phyloP scores from a whole-genome alignment of 2,329 filamentous ascomycete species.

The Aspergillus sojae region DNA sequence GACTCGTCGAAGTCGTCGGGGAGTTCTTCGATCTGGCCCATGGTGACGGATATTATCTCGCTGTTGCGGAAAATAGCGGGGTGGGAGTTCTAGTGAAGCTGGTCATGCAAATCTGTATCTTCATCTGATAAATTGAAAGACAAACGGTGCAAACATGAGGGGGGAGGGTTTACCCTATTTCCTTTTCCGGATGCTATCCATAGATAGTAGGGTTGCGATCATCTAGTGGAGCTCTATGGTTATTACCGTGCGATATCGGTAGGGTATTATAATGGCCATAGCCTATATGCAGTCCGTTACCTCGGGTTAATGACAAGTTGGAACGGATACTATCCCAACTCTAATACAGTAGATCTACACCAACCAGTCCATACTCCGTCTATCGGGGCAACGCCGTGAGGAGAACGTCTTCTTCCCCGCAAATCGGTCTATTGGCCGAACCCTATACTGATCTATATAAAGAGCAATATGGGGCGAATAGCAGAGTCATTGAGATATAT shows the following conservation, averaged over 20 bases:
- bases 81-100: neutral
- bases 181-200: conserved; percentile 4
- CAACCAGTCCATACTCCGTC: neutral
- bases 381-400: conserved; percentile 2
- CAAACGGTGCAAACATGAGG: conserved; percentile 19
- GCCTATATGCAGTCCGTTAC: neutral
- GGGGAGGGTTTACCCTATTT: conserved; percentile 21
- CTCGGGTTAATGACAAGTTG: neutral
- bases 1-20: conserved; percentile 54
- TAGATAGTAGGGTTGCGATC: neutral
- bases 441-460: neutral
- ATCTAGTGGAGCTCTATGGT: neutral
- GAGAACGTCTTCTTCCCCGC: conserved; percentile 23
- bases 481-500: neutral
- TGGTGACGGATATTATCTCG: conserved; percentile 20
- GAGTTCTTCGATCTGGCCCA: conserved; percentile 58
- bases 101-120: neutral
- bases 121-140: conserved; percentile 1
- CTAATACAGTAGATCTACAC: neutral
- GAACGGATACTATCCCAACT: neutral
- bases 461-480: neutral
- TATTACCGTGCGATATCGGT: conserved; percentile 1
- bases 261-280: neutral
- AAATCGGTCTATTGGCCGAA: conserved; percentile 29
- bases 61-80: neutral